Evolutionary conservation across 768 basidiomycete genomes (phyloP).

Genomic region (Lenzites betulinus): DNA sequence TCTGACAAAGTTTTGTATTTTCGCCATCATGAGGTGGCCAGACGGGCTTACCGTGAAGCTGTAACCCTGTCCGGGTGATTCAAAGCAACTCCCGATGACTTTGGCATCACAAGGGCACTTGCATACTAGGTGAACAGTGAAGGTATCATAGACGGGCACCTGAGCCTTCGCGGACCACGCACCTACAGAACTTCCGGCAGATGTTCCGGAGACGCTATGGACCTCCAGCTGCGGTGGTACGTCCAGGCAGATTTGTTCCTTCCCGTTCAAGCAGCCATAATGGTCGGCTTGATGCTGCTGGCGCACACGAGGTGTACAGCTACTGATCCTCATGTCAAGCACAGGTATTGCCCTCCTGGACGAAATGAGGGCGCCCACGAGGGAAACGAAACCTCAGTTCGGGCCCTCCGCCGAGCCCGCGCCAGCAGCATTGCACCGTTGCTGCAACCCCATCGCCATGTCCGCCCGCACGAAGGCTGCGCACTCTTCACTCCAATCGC

Average conservation of each 20-base stretch:
- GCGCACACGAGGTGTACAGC: neutral
- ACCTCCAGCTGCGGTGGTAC: too few species aligned
- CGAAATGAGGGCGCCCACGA: slow-evolving; percentile 11
- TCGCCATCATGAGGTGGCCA: too few species aligned
- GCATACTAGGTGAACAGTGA: too few species aligned
- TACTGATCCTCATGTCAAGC: slow-evolving; percentile 8
- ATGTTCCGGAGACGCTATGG: too few species aligned
- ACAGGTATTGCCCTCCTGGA: neutral
- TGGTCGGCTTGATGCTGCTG: neutral
- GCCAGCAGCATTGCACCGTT: neutral
- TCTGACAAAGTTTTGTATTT: too few species aligned
- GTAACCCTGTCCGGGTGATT: too few species aligned
- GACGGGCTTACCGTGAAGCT: too few species aligned
- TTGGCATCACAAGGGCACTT: too few species aligned
- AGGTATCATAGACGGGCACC: too few species aligned
- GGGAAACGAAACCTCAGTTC: neutral
- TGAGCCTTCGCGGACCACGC: too few species aligned
- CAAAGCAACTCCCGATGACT: too few species aligned
- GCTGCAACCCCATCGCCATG: neutral
- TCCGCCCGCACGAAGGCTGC: slow-evolving; percentile 5
- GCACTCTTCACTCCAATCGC: slow-evolving; percentile 5
- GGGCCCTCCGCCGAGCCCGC: neutral
- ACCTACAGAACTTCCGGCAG: too few species aligned
- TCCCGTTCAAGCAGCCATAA: neutral
- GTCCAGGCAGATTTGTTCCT: neutral